These are phyloP conservation scores for Linnemannia zychae DNA, from an alignment of 192 early-diverging fungal species.

Conservation along the genomic window DNA sequence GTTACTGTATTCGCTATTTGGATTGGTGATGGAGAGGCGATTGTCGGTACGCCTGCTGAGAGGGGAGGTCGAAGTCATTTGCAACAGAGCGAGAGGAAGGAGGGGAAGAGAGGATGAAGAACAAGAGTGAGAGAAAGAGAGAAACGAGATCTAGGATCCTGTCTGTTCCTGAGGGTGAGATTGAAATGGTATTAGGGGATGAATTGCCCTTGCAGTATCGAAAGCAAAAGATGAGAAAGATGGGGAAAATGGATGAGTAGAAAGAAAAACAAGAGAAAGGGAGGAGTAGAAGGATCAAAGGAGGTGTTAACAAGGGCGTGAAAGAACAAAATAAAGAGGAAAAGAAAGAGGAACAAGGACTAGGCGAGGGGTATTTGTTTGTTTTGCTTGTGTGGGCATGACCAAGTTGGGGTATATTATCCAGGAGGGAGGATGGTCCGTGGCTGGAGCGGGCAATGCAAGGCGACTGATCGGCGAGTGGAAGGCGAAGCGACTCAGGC, in stretches of 20 bases:
- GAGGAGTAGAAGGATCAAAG: neutral
- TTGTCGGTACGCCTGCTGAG: constrained; percentile 18
- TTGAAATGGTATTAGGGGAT: too few relatives aligned
- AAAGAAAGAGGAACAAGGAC: neutral
- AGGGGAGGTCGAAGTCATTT: constrained; percentile 3
- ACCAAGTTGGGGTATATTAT: too few relatives aligned
- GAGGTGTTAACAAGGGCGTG: neutral
- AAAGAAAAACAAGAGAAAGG: neutral
- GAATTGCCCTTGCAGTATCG: too few relatives aligned
- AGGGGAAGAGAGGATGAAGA: neutral
- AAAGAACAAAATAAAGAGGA: neutral
- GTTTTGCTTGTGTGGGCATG: too few relatives aligned
- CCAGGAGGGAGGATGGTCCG: neutral
- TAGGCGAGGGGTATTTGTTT: too few relatives aligned
- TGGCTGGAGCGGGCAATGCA: neutral
- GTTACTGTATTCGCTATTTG: constrained; percentile 29
- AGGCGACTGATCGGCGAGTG: neutral
- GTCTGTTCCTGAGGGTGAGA: too few relatives aligned
- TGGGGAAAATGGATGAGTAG: neutral
- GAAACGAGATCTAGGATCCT: neutral
- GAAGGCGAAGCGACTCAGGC: neutral
- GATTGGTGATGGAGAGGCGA: constrained; percentile 28
- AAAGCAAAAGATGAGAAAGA: too few relatives aligned
- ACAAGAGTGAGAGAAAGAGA: neutral
- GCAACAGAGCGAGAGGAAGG: neutral